phyloP scores from a whole-genome alignment of 495 filamentous ascomycete species.

The Jackrogersella multiformis region DNA sequence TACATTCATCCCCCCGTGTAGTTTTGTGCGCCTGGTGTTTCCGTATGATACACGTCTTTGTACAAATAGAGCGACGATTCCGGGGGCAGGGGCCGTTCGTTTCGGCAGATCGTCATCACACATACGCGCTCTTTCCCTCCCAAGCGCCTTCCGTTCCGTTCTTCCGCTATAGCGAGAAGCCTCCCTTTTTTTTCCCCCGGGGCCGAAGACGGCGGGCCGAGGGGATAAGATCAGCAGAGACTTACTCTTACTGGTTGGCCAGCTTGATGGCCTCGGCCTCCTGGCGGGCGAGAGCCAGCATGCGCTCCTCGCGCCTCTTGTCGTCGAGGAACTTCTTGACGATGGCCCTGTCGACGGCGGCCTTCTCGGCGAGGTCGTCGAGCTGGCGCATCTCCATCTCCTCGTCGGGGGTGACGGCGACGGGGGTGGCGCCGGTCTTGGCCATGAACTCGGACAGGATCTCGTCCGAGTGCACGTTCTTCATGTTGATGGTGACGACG shows the following conservation, averaged over 20 bases:
- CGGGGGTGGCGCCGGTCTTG: constrained; percentile 70
- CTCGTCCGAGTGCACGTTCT: constrained; percentile 63
- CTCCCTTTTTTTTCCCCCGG: not conserved
- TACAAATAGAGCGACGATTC: constrained; percentile 22
- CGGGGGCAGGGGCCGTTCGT: not conserved
- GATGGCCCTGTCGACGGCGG: constrained; percentile 65
- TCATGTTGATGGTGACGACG: constrained; percentile 68
- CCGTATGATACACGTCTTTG: constrained; percentile 37
- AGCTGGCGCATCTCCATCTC: constrained; percentile 65
- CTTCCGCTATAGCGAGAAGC: not conserved
- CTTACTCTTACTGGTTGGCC: constrained; percentile 38
- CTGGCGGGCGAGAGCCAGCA: constrained; percentile 44
- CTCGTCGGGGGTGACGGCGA: constrained; percentile 71
- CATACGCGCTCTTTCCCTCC: not conserved
- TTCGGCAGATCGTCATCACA: constrained; percentile 12
- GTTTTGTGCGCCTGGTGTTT: constrained; percentile 19
- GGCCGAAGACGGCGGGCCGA: not conserved
- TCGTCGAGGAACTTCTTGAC: constrained; percentile 69
- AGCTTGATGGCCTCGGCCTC: constrained; percentile 47
- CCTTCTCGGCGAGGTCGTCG: constrained; percentile 62
- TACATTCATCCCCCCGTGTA: constrained; percentile 18
- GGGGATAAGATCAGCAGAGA: not conserved
- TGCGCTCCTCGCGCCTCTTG: constrained; percentile 67
- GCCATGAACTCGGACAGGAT: constrained; percentile 76
- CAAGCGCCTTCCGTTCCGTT: not conserved